phyloP scores from a whole-genome alignment of 2,329 filamentous ascomycete genomes.

The Beauveria sp. region DNA sequence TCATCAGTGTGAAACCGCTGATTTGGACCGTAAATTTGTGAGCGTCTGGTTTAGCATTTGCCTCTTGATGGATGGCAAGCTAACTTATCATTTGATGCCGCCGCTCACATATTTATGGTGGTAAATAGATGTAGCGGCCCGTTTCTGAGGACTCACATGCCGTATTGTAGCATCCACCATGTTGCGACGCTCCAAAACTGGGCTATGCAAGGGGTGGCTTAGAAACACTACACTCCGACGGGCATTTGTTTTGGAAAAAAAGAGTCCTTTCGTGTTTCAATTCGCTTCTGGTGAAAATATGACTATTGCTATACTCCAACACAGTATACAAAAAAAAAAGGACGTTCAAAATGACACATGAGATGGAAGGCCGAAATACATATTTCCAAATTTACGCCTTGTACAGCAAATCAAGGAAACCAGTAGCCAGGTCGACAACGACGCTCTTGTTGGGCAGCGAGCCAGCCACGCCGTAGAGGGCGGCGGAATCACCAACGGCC shows the following conservation, averaged over 20 bases:
- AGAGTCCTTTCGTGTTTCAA: background rate
- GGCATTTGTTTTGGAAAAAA: background rate
- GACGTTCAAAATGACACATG: background rate
- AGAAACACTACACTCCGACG: background rate
- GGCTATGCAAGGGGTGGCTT: background rate
- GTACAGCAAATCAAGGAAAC: slow-evolving; percentile 89
- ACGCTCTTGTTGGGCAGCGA: slow-evolving; percentile 94
- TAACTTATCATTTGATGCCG: too few relatives aligned
- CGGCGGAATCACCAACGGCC: slow-evolving; percentile 71
- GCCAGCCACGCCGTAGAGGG: slow-evolving; percentile 90
- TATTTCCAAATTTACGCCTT: slow-evolving; percentile 52
- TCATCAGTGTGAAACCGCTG: background rate
- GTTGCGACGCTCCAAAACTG: background rate
- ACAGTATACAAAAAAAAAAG: background rate
- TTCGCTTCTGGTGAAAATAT: background rate
- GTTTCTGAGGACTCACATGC: too few relatives aligned
- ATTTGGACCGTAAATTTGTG: background rate
- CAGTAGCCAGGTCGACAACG: slow-evolving; percentile 80
- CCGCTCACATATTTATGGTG: too few relatives aligned
- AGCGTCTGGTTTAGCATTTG: too few relatives aligned
- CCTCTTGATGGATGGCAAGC: too few relatives aligned
- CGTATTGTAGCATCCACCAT: background rate
- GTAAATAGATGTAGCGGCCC: too few relatives aligned
- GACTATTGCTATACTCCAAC: background rate
- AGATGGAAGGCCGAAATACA: too few relatives aligned